Evolutionary conservation across 83 land plant species (phyloP).

Genomic region (Thuja plicata): DNA sequence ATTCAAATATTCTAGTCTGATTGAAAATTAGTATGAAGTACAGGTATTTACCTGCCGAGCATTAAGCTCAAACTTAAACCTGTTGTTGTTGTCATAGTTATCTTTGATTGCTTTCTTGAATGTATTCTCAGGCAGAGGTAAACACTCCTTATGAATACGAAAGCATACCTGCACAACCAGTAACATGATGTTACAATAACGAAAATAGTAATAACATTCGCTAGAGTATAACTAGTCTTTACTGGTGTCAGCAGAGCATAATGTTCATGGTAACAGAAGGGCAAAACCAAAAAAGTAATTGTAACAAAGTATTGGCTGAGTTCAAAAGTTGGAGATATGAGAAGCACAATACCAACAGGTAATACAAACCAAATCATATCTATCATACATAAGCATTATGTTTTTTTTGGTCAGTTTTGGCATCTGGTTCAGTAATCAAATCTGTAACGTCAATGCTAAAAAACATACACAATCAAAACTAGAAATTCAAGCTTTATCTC

Average conservation of each 20-base stretch:
- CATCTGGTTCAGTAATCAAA: no score
- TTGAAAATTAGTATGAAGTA: background rate
- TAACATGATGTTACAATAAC: background rate
- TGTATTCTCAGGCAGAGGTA: conserved; percentile 46
- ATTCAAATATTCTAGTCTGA: background rate
- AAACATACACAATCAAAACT: no score
- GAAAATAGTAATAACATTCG: no score
- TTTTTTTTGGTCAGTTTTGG: no score
- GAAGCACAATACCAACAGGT: no score
- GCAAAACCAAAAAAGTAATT: no score
- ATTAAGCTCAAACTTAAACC: conserved; percentile 54
- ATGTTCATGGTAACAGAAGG: background rate
- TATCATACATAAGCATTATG: no score
- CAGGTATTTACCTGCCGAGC: conserved; percentile 30
- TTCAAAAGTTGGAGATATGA: no score
- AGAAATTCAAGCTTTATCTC: no score
- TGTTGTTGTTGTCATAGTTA: conserved; percentile 37
- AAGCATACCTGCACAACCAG: conserved; percentile 47
- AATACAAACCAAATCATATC: no score
- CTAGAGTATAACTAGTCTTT: background rate
- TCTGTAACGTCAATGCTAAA: no score
- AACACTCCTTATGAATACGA: conserved; percentile 42
- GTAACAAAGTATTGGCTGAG: no score
- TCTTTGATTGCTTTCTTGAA: conserved; percentile 67
- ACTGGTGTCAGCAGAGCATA: background rate